phyloP scores from a whole-genome alignment of 2,329 filamentous ascomycete species.

The Kalaharituber pfeilii region DNA sequence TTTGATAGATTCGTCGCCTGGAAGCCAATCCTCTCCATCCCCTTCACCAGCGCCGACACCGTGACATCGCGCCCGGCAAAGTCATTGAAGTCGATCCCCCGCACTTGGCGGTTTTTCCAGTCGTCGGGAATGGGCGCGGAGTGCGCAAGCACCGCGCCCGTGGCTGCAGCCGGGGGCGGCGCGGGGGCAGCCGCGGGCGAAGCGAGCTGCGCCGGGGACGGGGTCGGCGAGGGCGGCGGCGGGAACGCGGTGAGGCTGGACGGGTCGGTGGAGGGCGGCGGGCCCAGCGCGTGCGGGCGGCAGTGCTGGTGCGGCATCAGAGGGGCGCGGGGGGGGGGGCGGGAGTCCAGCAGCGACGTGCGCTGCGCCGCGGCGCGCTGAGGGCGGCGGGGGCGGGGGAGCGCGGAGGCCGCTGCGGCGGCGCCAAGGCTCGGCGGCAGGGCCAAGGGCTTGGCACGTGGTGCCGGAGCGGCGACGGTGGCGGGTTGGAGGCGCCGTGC shows the following conservation, averaged over 20 bases:
- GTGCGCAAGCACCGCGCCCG: conserved; percentile 66
- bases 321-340: neutral
- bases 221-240: neutral
- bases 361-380: too few relatives aligned
- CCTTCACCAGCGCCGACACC: conserved; percentile 63
- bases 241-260: neutral
- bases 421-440: neutral
- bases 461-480: too few relatives aligned
- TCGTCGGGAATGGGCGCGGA: conserved; percentile 66
- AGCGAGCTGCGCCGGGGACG: too few relatives aligned
- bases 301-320: neutral
- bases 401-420: neutral
- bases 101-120: conserved; percentile 49
- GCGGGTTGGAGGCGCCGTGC: neutral
- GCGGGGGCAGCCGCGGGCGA: too few relatives aligned
- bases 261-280: neutral
- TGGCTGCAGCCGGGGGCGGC: conserved; percentile 29
- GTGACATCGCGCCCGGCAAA: conserved; percentile 59
- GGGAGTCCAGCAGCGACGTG: neutral
- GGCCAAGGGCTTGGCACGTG: too few relatives aligned
- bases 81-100: conserved; percentile 82
- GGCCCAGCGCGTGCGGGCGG: neutral
- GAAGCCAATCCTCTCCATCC: conserved; percentile 75
- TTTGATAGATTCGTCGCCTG: conserved; percentile 67
- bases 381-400: neutral